These are phyloP conservation scores for Sungouiozyma intestinalis DNA, from an alignment of 805 yeast species.

Conservation along the genomic window DNA sequence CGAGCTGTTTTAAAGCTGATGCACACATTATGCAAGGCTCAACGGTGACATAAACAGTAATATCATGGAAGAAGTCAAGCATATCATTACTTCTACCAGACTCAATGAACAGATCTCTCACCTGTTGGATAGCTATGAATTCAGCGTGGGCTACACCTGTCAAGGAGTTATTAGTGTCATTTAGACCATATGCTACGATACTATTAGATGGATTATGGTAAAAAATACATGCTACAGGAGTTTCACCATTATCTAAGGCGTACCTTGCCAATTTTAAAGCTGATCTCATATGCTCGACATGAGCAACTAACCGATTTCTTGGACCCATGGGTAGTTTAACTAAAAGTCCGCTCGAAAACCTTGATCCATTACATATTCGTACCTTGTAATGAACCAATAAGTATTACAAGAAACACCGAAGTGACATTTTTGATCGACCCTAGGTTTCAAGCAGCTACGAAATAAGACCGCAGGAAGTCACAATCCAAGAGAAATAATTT, in stretches of 20 bases:
- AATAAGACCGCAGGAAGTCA: too few species aligned
- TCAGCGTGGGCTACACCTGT: conserved; percentile 93
- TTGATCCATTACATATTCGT: too few species aligned
- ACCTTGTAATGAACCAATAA: too few species aligned
- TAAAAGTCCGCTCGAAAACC: neutral
- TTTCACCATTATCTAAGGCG: conserved; percentile 61
- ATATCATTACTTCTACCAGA: neutral
- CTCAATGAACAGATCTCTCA: conserved; percentile 25
- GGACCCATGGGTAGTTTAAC: neutral
- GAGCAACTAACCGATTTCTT: conserved; percentile 1
- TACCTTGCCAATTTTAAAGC: conserved; percentile 49
- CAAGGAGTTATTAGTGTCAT: conserved; percentile 73
- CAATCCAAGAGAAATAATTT: too few species aligned
- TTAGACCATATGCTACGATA: conserved; percentile 68
- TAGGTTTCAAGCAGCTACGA: too few species aligned
- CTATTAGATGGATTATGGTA: conserved; percentile 35
- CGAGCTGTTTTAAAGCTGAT: conserved; percentile 72
- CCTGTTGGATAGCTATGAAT: conserved; percentile 61
- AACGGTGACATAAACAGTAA: conserved; percentile 81
- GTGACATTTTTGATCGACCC: too few species aligned
- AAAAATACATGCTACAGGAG: conserved; percentile 77
- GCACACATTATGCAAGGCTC: conserved; percentile 99
- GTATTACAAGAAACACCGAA: too few species aligned
- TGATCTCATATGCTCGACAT: conserved; percentile 35
- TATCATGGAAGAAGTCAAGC: conserved; percentile 36